Evolutionary conservation across 805 yeast species (phyloP).

Genomic region (Barnettozyma populi): DNA sequence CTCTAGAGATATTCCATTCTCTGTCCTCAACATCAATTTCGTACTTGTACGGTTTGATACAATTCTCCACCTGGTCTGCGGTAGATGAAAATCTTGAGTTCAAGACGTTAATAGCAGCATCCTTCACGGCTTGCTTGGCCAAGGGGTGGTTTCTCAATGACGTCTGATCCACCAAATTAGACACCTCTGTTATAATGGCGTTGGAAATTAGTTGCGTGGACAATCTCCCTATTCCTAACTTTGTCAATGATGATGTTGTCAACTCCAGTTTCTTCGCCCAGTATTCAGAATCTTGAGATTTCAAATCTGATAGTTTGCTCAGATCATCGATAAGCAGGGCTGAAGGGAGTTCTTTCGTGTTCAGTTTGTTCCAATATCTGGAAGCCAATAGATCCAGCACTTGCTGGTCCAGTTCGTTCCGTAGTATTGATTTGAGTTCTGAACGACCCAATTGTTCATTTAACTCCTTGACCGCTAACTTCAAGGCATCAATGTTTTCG

Average conservation of each 20-base stretch:
- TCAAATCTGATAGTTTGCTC: constrained; percentile 49
- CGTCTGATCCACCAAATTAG: constrained; percentile 65
- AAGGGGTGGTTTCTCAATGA: constrained; percentile 81
- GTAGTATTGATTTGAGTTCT: constrained; percentile 72
- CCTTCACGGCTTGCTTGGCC: constrained; percentile 73
- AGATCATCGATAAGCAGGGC: constrained; percentile 36
- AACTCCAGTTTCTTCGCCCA: constrained; percentile 89
- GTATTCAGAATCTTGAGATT: constrained; percentile 58
- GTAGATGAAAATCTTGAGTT: constrained; percentile 79
- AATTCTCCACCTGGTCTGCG: constrained; percentile 97
- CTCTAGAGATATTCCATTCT: constrained; percentile 83
- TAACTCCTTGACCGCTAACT: constrained; percentile 81
- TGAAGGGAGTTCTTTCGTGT: constrained; percentile 15
- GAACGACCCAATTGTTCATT: constrained; percentile 76
- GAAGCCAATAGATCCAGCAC: constrained; percentile 84
- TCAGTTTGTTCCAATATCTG: constrained; percentile 79
- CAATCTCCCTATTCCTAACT: constrained; percentile 88
- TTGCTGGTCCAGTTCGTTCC: constrained; percentile 82
- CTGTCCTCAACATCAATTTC: constrained; percentile 95
- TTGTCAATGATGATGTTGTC: constrained; percentile 78
- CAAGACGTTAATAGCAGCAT: constrained; percentile 78
- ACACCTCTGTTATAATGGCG: constrained; percentile 72
- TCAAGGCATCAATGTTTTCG: constrained; percentile 81
- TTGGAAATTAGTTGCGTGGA: constrained; percentile 80
- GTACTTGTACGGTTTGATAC: constrained; percentile 95